These are phyloP conservation scores for Cordia subcordata DNA, from an alignment of 257 asterid genomes.

Conservation along the genomic window DNA sequence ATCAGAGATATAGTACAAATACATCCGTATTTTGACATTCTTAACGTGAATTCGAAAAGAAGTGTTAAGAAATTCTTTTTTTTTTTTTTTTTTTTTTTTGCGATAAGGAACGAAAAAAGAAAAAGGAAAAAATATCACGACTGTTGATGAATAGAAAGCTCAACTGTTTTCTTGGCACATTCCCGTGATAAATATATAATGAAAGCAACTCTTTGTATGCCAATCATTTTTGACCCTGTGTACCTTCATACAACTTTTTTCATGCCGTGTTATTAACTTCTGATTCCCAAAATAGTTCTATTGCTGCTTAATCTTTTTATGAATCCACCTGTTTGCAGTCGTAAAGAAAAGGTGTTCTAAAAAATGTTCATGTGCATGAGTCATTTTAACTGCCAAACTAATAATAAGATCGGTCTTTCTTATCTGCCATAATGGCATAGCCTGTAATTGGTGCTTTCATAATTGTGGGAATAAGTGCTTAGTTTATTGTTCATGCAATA, in stretches of 20 bases:
- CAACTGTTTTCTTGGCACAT: slow-evolving; percentile 37
- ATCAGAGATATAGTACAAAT: too few relatives aligned
- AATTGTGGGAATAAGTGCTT: too few relatives aligned
- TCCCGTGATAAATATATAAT: slow-evolving; percentile 36
- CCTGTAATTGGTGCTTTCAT: too few relatives aligned
- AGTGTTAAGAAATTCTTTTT: too few relatives aligned
- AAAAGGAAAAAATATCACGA: too few relatives aligned
- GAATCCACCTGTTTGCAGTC: neutral
- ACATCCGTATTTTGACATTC: too few relatives aligned
- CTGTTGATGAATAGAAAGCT: slow-evolving; percentile 18
- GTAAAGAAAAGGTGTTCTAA: neutral
- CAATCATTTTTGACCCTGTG: slow-evolving; percentile 22
- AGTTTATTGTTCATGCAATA: too few relatives aligned
- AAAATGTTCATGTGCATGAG: neutral
- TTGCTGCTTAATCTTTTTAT: neutral
- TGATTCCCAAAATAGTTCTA: neutral
- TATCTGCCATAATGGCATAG: too few relatives aligned
- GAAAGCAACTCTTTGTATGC: slow-evolving; percentile 26
- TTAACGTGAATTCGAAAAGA: too few relatives aligned
- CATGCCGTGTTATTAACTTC: neutral
- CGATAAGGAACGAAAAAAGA: neutral
- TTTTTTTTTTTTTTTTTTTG: too few relatives aligned
- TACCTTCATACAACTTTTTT: neutral
- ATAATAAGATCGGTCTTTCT: neutral
- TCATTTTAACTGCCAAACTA: neutral